Evolutionary conservation across 176 grass and related monocot genomes (phyloP).

Genomic region (Oryza nivara): DNA sequence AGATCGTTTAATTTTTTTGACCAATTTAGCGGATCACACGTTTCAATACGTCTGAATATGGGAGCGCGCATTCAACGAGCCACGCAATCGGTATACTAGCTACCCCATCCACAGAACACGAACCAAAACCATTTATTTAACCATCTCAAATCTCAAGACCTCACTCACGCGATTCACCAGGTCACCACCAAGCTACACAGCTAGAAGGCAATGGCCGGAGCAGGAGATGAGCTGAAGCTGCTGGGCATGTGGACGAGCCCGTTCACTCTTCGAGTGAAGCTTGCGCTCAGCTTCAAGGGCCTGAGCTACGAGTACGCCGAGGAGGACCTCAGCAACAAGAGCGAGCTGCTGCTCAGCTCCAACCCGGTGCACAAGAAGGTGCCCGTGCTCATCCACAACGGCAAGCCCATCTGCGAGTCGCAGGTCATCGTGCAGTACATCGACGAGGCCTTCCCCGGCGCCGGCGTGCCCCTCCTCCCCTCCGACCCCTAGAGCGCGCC

Average conservation of each 20-base stretch:
- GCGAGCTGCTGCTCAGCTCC: slow-evolving; percentile 46
- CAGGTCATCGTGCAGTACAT: slow-evolving; percentile 72
- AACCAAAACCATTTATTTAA: no score
- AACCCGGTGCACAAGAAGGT: slow-evolving; percentile 77
- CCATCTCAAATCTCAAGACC: no score
- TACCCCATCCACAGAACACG: no score
- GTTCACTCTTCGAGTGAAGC: slow-evolving; percentile 30
- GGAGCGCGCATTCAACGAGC: no score
- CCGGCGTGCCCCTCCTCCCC: neutral
- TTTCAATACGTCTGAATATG: no score
- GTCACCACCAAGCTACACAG: no score
- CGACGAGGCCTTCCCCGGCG: slow-evolving; percentile 45
- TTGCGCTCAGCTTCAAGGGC: slow-evolving; percentile 44
- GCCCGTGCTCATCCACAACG: slow-evolving; percentile 61
- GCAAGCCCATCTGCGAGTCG: slow-evolving; percentile 47
- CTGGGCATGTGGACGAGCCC: slow-evolving; percentile 41
- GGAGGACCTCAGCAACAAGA: slow-evolving; percentile 32
- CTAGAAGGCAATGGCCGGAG: no score
- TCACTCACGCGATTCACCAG: no score
- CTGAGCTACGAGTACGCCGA: neutral
- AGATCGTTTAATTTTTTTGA: no score
- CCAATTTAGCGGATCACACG: no score
- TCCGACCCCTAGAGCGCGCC: no score
- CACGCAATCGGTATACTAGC: no score
- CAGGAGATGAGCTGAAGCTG: slow-evolving; percentile 41